These are phyloP conservation scores for Colletotrichum navitas DNA, from an alignment of 2,329 filamentous ascomycete genomes.

Conservation along the genomic window DNA sequence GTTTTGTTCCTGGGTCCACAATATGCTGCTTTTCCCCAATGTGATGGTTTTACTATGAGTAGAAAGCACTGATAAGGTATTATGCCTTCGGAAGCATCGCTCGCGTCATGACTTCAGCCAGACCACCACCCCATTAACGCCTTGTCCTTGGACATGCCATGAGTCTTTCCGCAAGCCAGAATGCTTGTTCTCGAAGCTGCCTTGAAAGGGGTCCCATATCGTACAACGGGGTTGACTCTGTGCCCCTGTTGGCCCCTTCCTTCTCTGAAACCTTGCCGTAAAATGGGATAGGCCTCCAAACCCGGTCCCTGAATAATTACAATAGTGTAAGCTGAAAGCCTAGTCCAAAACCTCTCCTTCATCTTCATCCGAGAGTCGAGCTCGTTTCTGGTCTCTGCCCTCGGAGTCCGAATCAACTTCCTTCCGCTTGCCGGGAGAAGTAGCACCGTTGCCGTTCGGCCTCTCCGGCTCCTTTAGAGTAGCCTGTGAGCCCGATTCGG, in stretches of 20 bases:
- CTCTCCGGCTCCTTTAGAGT: slow-evolving; percentile 46
- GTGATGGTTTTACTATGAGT: slow-evolving; percentile 20
- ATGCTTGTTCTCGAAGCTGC: slow-evolving; percentile 9
- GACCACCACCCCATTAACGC: slow-evolving; percentile 21
- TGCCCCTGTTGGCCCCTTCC: slow-evolving; percentile 2
- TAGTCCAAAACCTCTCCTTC: slow-evolving; percentile 58
- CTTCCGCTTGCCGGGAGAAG: slow-evolving; percentile 59
- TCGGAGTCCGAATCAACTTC: slow-evolving; percentile 54
- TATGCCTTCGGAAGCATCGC: slow-evolving; percentile 24
- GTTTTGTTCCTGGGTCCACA: background rate
- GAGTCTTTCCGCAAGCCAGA: background rate
- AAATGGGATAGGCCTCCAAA: slow-evolving; percentile 24
- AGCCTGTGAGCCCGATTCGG: slow-evolving; percentile 53
- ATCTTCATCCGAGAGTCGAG: slow-evolving; percentile 59
- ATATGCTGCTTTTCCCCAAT: background rate
- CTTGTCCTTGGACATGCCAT: slow-evolving; percentile 19
- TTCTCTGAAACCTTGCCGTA: slow-evolving; percentile 7
- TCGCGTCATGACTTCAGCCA: slow-evolving; percentile 25
- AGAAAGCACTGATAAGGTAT: slow-evolving; percentile 25
- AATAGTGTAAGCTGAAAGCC: slow-evolving; percentile 15
- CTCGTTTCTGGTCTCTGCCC: slow-evolving; percentile 58
- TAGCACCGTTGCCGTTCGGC: slow-evolving; percentile 48
- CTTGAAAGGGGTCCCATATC: slow-evolving; percentile 10
- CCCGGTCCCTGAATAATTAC: slow-evolving; percentile 32
- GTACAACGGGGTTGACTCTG: slow-evolving; percentile 21